Percentiles rank a stretch among this genome's conserved stretches.
phyloP scores from a whole-genome alignment of 1,284 basidiomycete genomes.

The Apiotrichum akiyoshidainum region DNA sequence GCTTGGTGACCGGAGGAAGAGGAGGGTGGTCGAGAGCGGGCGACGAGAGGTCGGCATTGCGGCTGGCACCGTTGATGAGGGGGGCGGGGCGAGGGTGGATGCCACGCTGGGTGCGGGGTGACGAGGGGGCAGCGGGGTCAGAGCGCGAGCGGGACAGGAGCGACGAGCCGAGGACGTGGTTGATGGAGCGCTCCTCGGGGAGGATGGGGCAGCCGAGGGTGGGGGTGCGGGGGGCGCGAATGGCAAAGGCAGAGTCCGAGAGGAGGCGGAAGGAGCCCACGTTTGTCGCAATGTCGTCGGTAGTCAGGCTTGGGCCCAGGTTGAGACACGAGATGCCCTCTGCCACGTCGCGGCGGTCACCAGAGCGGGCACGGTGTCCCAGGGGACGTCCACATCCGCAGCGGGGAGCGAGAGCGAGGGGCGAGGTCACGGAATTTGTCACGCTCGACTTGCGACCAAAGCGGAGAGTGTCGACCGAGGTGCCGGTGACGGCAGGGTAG shows the following conservation, averaged over 20 bases:
- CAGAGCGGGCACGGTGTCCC: conserved; percentile 29
- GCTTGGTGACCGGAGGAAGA: conserved; percentile 14
- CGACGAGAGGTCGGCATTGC: background rate
- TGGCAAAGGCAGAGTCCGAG: conserved; percentile 22
- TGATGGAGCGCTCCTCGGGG: conserved; percentile 15
- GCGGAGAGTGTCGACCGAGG: conserved; percentile 45
- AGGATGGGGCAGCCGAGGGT: conserved; percentile 14
- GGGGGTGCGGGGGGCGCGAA: conserved; percentile 19
- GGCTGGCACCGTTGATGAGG: background rate
- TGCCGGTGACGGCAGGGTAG: conserved; percentile 24
- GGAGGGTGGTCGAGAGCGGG: conserved; percentile 3
- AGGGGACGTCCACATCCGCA: conserved; percentile 44
- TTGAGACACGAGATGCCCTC: conserved; percentile 33
- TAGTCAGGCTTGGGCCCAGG: conserved; percentile 30
- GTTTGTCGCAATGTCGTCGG: conserved; percentile 15
- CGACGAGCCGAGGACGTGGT: conserved; percentile 22
- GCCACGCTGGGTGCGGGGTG: conserved; percentile 20
- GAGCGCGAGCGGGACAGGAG: conserved; percentile 43
- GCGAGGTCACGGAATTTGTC: conserved; percentile 44
- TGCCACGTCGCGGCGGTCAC: conserved; percentile 8
- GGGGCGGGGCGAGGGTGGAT: conserved; percentile 15
- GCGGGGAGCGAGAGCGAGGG: conserved; percentile 41
- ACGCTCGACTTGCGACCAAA: conserved; percentile 45
- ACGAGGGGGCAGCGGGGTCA: conserved; percentile 33
- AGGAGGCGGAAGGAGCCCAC: conserved; percentile 21